Conservation (phyloP, 179 eudicot genomes). For the Amaranthus tricolor region DNA sequence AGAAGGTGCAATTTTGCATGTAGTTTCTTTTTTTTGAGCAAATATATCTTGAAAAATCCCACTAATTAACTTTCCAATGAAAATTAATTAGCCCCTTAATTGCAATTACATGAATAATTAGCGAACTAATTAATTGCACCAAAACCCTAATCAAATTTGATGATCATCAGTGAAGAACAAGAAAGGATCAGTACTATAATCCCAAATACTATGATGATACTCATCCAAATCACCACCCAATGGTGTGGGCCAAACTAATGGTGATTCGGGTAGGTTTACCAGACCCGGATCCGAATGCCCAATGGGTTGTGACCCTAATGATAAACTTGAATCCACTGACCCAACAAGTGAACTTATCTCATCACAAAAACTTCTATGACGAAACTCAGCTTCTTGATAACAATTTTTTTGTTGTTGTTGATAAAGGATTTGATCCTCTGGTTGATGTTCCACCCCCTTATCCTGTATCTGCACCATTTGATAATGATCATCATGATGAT, state of each 20-base stretch:
- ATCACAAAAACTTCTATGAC: constrained; percentile 29
- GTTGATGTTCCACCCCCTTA: neutral
- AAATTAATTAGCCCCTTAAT: neutral
- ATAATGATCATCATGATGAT: neutral
- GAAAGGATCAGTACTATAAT: constrained; percentile 55
- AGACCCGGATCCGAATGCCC: constrained; percentile 26
- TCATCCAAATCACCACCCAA: constrained; percentile 33
- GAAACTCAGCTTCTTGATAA: too few species aligned
- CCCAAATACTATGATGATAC: constrained; percentile 54
- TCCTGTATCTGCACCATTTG: neutral
- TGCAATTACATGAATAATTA: constrained; percentile 15
- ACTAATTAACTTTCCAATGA: neutral
- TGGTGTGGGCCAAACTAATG: constrained; percentile 39
- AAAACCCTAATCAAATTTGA: neutral
- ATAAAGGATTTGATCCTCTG: neutral
- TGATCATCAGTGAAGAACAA: constrained; percentile 29
- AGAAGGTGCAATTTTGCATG: constrained; percentile 17
- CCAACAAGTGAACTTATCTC: constrained; percentile 45
- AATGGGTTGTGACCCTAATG: too few species aligned
- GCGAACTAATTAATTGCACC: neutral
- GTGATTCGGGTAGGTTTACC: constrained; percentile 22
- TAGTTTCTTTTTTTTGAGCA: neutral
- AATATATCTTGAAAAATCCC: neutral
- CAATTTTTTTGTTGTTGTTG: too few species aligned
- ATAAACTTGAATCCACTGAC: constrained; percentile 28